Percentiles rank a stretch among this genome's conserved stretches.
Conservation (phyloP, 2,329 filamentous ascomycete species). For the Aspergillus ibericus region DNA sequence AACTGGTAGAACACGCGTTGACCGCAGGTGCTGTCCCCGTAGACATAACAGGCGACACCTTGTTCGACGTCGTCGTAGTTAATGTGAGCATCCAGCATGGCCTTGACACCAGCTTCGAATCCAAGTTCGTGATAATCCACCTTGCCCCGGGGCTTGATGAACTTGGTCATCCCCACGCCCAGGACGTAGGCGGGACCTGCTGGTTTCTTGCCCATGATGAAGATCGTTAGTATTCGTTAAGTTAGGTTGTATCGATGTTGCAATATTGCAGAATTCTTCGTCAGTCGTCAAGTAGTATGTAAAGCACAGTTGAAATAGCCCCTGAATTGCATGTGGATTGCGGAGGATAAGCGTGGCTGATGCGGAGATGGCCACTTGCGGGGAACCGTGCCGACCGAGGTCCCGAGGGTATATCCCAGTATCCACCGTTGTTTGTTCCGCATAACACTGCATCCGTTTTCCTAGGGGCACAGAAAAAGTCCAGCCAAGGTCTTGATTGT, state of each 20-base stretch:
- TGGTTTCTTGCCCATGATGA: slow-evolving; percentile 53
- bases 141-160: slow-evolving; percentile 93
- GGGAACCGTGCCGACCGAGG: slow-evolving; percentile 32
- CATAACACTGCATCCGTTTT: slow-evolving; percentile 8
- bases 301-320: slow-evolving; percentile 3
- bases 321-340: slow-evolving; percentile 4
- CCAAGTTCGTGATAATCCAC: slow-evolving; percentile 94
- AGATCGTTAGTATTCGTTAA: slow-evolving; percentile 21
- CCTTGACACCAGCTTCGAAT: slow-evolving; percentile 88
- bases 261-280: background rate
- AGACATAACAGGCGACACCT: slow-evolving; percentile 96
- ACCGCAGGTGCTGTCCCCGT: slow-evolving; percentile 90
- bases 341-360: slow-evolving; percentile 1
- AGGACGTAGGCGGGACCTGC: slow-evolving; percentile 74
- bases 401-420: slow-evolving; percentile 30
- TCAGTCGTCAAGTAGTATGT: background rate
- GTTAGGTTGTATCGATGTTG: slow-evolving; percentile 33
- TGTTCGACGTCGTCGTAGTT: slow-evolving; percentile 96
- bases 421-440: background rate
- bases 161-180: slow-evolving; percentile 98
- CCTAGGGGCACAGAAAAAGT: background rate
- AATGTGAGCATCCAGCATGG: slow-evolving; percentile 73
- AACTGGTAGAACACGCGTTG: slow-evolving; percentile 99
- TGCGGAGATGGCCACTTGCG: slow-evolving; percentile 20
- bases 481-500: background rate